Base-by-base conservation (phyloP, 163 green algal species). In the Coccomyxa subellipsoidea region DNA sequence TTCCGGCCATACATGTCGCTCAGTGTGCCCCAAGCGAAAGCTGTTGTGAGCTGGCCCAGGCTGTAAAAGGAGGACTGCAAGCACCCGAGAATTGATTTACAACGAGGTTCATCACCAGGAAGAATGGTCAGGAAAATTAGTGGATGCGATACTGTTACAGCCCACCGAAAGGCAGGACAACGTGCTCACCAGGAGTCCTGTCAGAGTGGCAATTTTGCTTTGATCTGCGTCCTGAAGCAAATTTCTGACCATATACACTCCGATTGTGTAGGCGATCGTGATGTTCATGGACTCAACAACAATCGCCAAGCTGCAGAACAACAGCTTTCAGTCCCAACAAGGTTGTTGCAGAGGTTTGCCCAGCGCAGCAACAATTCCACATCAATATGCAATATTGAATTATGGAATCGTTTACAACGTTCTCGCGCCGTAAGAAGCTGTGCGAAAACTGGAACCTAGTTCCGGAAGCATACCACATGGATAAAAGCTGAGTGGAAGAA, bases 1-100 rank as follows among this genome's bases (percentile, higher is more conserved):
- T 87, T 85, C 47, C 85, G 85, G 9, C 87, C 87, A 6, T 88
- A 81, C 32, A 38, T 69, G 70, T 91, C 87, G 29, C 66, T 82
- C 5, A 88, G 31, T 7, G 78, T 72, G 18, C 87, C 87, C 80
- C 83, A 82, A 0, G 76, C 35, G 29, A 81, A 85, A 4, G 54
- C 79, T 0, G 85, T 90, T 15, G 89, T n/a, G 15, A 89, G 73
- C 81, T 90, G 85, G 0, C 82, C 72, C 66, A 73, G 27, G 66
- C 29, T 36, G 66, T 73, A 73, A 32, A 73, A 34, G 1, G 66
- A 73, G 6, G 66, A 73, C 66, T 73, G 66, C 66, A 73, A 8
- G n/a, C 47, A 54, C 15, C 23, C 21, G 15, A 59, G 5, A 59
- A 21, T 8, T 59, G 3, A 59, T 59, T n/a, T n/a, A n/a, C n/a